Base-by-base conservation (phyloP, 192 early-diverging fungal genomes). In the Coemansia sp. region DNA sequence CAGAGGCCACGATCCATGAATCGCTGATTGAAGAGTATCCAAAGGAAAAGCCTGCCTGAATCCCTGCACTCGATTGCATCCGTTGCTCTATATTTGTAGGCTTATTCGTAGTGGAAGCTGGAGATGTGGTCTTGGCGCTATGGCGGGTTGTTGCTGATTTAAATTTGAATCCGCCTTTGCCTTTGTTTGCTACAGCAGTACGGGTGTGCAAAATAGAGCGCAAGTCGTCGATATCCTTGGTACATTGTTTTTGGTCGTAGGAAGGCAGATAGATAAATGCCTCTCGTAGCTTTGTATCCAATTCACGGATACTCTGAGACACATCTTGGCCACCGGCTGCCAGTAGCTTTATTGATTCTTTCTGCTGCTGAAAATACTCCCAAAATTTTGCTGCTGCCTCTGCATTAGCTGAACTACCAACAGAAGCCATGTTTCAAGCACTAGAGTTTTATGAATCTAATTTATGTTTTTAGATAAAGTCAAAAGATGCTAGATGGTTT, bases 181-280 rank as follows among this genome's bases (percentile, higher is more conserved):
- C 9, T 18, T 13, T 25, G 51, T 25, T 25, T 17, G n/a, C 44
- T 47, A 10, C n/a, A n/a, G n/a, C n/a, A n/a, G n/a, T n/a, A n/a
- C n/a, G n/a, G n/a, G n/a, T n/a, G n/a, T 61, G 58, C 17, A 61
- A 33, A 9, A 54, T 25, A 9, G 13, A 34, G 7, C 71, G 62
- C 26, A 74, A 27, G 9, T 42, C 46, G n/a, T 74, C 71, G 10
- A 74, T 32, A 19, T 67, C 71, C 33, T 34, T 50, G 5, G 52
- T 42, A 11, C 66, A 47, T 10, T 62, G 51, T 41, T 74, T 67
- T 30, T 67, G 71, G 44, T 74, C 71, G 45, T 74, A 74, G 3
- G 64, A 17, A 4, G 71, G 71, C 37, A 74, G 33, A 44, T 63
- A 74, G 4, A 74, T 66, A 11, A 63, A 52, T 14, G 71, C 71